Evolutionary conservation across 345 rosid species (phyloP), one percentile per base, ranked within the genome.

Genomic region (Dovyalis caffra): DNA sequence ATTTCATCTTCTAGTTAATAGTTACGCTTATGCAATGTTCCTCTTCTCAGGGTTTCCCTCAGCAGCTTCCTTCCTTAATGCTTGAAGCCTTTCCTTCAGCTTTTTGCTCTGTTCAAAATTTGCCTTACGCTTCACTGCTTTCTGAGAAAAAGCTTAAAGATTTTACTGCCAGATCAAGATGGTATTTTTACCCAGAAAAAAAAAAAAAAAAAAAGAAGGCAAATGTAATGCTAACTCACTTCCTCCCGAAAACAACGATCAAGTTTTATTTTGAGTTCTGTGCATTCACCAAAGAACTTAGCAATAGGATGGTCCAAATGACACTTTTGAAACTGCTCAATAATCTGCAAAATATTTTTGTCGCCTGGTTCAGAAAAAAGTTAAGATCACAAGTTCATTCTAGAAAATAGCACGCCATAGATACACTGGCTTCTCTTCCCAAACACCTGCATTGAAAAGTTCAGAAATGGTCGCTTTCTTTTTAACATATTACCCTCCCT

Each of bases 241-340:
- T 95, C 99, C 64, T 84, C 86, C 18, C 96, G 93, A 64, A 95
- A 95, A 80, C 94, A 92, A 20, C 83, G 89, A 82, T 91, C 97
- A 10, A 91, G 97, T 86, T 95, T 91, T 64, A 92, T 78, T 80
- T 91, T 91, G 43, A 92, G 88, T 18, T 90, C 89, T 0, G 97
- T 94, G 71, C 99, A 95, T 7, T 93, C 85, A 32, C 99, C 99
- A 2, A 91, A 90, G 85, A 95, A 90, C 79, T 93, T 95, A 29
- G 84, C 89, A 21, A 90, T 65, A 0, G 98, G 99, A 84, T 95
- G 97, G 53, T 91, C 98, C 20, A 68, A 43, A 83, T 92, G 99
- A 83, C 99, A 95, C 78, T 89, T 89, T 72, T 91, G 97, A 76
- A 95, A 95, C 78, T 88, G 83, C 85, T 91, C 96, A 68, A 95